Evolutionary conservation across 139 green algal genomes (phyloP), one percentile per base, ranked within the genome.

Genomic region (Dunaliella sp.): DNA sequence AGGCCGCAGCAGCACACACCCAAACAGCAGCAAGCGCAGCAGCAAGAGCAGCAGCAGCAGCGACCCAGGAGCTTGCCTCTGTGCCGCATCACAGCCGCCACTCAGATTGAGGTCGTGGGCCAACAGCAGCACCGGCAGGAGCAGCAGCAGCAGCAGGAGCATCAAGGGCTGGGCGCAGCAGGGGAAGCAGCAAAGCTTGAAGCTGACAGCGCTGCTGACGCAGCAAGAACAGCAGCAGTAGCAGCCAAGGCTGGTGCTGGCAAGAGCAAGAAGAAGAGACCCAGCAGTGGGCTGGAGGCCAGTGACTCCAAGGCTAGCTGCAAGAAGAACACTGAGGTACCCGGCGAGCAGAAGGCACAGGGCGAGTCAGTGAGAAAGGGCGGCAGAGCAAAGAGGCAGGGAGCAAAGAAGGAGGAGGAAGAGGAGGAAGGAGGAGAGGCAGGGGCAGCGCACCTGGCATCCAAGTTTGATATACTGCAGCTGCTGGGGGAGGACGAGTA

Each of bases 391-490:
- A 16, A 82, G 3, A 38, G 34, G 3, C 77, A 57, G 3, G 25
- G 77, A 32, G 73, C 22, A 2, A 33, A 78, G 73, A 22, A 78
- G 73, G 73, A 21, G 12, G 73, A 78, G 73, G 73, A 78, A 78
- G 73, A 78, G 28, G 30, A 78, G 22, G 73, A 78, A 22, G 73
- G n/a, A 3, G 30, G 73, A 2, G 73, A 21, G 73, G 2, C 7
- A 28, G 73, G 16, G 22, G 73, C 3, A 22, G 48, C 7, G 7
- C 48, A 65, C 48, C 48, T 33, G 36, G 83, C 74, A 0, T 86
- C 83, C 0, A 35, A 35, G 30, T 86, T 86, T 77, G 83, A 86
- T 38, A 38, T 38, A 38, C 83, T 86, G 25, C 7, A 48, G 75
- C 38, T 36, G 0, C 72, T 86, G 75, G 83, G 31, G 0, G 83